Conservation (phyloP, 495 filamentous ascomycete species). For the Hyaloscypha bicolor region DNA sequence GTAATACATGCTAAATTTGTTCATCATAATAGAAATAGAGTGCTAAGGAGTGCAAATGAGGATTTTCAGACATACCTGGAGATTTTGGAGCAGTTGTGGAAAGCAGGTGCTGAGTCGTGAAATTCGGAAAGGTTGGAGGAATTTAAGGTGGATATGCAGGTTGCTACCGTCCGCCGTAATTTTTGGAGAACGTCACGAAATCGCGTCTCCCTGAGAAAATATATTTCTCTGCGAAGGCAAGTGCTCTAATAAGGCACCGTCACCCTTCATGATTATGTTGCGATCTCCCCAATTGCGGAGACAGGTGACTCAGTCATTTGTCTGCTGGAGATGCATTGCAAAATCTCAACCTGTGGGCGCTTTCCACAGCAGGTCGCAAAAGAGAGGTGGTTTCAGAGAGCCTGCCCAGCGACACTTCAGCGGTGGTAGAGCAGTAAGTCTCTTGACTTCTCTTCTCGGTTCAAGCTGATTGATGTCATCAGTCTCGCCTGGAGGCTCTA, state of each 20-base stretch:
- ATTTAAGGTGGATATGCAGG: not conserved
- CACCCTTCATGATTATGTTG: slow-evolving; percentile 20
- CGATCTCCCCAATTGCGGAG: slow-evolving; percentile 1
- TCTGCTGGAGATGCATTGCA: slow-evolving; percentile 30
- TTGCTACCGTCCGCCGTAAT: not conserved
- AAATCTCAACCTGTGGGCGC: not conserved
- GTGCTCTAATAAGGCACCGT: not conserved
- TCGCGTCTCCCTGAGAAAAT: slow-evolving; percentile 14
- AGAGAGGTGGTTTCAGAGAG: not conserved
- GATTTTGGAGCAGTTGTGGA: slow-evolving; percentile 1
- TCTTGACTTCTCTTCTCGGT: not conserved
- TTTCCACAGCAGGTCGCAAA: not conserved
- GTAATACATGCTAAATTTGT: slow-evolving; percentile 69
- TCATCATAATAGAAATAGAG: slow-evolving; percentile 36
- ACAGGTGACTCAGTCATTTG: slow-evolving; percentile 7
- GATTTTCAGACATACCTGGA: slow-evolving; percentile 1
- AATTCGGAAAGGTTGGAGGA: not conserved
- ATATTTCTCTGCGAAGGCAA: not conserved
- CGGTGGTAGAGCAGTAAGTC: slow-evolving; percentile 5
- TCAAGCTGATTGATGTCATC: not conserved
- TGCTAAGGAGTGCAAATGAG: not conserved
- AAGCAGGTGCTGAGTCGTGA: not conserved
- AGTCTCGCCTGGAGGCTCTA: not conserved
- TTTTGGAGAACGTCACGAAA: slow-evolving; percentile 8
- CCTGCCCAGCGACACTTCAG: slow-evolving; percentile 10